A percentile compares a stretch with the other conserved stretches of the same genome.
Conservation (phyloP, 208 protist genomes). For the Trypanosoma theileri region DNA sequence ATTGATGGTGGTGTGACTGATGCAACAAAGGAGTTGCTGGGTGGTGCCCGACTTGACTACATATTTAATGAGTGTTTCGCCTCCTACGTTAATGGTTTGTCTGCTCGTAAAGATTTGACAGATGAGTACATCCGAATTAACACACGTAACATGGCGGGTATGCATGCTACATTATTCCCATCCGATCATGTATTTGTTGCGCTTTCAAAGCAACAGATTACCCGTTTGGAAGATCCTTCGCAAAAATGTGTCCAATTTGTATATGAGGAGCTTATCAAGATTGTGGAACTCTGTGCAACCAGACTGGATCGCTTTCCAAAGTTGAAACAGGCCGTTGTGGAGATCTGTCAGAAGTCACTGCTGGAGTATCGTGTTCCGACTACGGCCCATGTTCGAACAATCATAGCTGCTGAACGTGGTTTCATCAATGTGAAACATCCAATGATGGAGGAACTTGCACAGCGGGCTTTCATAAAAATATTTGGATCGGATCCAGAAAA, state of each 20-base stretch:
- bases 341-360: conserved; percentile 87
- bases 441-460: conserved; percentile 80
- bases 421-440: conserved; percentile 97
- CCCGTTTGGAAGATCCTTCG: conserved; percentile 92
- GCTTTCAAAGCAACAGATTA: conserved; percentile 95
- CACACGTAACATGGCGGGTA: conserved; percentile 96
- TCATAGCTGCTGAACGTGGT: conserved; percentile 94
- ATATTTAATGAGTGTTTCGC: conserved; percentile 96
- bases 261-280: conserved; percentile 95
- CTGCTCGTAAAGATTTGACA: conserved; percentile 89
- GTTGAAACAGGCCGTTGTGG: conserved; percentile 83
- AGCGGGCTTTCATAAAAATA: conserved; percentile 77
- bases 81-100: conserved; percentile 84
- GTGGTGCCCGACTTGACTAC: conserved; percentile 96
- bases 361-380: conserved; percentile 78
- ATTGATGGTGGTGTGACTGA: conserved; percentile 94
- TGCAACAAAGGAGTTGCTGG: conserved; percentile 91
- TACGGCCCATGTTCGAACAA: conserved; percentile 87
- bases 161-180: conserved; percentile 95
- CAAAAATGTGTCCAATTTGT: conserved; percentile 95
- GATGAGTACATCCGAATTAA: conserved; percentile 96
- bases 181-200: conserved; percentile 97
- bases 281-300: conserved; percentile 76
- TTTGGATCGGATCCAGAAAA: conserved; percentile 43
- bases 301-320: conserved; percentile 90